These are phyloP conservation scores for Aureobasidium leucospermi DNA, from an alignment of 2,329 filamentous ascomycete genomes.

Conservation along the genomic window DNA sequence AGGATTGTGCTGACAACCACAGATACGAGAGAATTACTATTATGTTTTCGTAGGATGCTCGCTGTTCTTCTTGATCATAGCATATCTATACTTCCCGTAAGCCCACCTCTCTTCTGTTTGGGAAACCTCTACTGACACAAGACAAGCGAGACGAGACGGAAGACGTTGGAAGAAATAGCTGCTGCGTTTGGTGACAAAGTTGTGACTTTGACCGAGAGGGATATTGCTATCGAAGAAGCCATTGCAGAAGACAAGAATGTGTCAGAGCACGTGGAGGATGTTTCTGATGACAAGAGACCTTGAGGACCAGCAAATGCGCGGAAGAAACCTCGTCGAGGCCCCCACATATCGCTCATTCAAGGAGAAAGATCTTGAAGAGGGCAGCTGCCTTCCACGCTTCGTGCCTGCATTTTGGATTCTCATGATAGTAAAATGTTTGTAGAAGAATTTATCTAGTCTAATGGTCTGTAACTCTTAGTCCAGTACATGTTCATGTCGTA, in stretches of 20 bases:
- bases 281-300: neutral
- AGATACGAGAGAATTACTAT: conserved; percentile 53
- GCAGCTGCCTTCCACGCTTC: no score
- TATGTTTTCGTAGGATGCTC: conserved; percentile 52
- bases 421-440: no score
- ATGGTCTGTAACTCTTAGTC: no score
- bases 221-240: conserved; percentile 19
- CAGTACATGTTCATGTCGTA: no score
- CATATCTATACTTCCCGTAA: conserved; percentile 49
- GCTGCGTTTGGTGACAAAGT: conserved; percentile 28
- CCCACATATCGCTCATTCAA: no score
- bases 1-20: conserved; percentile 43
- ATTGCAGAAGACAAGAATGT: conserved; percentile 20
- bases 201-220: conserved; percentile 22
- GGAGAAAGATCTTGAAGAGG: no score
- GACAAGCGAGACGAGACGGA: conserved; percentile 23
- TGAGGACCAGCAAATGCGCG: neutral
- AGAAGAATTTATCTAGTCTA: no score
- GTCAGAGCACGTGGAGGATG: conserved; percentile 5
- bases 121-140: conserved; percentile 3
- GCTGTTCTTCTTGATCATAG: conserved; percentile 44
- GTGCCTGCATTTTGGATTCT: no score
- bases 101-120: conserved; percentile 16
- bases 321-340: no score
- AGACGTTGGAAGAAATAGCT: conserved; percentile 27